Evolutionary conservation across 345 rosid species (phyloP).

Genomic region (Eucalyptus pauciflora): DNA sequence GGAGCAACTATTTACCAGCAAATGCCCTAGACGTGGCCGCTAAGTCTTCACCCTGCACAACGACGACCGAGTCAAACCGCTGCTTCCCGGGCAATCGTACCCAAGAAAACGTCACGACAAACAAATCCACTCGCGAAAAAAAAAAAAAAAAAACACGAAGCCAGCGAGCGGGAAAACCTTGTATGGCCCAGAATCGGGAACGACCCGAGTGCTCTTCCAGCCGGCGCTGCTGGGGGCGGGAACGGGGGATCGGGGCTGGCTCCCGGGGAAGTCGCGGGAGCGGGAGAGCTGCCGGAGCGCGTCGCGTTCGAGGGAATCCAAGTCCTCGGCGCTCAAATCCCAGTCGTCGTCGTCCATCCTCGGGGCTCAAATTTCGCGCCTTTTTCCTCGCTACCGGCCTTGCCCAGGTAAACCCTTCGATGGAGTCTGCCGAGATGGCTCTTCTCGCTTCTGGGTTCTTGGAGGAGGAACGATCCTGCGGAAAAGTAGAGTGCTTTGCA

Average conservation of each 20-base stretch:
- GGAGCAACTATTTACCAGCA: neutral
- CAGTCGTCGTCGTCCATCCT: constrained; percentile 55
- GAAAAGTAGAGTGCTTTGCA: neutral
- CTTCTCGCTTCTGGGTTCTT: neutral
- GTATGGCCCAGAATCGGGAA: neutral
- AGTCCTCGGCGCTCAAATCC: constrained; percentile 68
- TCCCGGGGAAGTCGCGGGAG: constrained; percentile 4
- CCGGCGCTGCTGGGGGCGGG: neutral
- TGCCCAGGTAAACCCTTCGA: neutral
- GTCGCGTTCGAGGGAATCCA: constrained; percentile 64
- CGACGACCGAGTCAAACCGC: neutral
- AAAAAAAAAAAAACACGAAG: neutral
- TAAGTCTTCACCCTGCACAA: neutral
- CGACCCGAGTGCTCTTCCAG: neutral
- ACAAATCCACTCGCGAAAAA: neutral
- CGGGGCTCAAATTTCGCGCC: neutral
- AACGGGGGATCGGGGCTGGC: constrained; percentile 5
- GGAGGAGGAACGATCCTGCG: neutral
- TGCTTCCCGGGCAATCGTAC: neutral
- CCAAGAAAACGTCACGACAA: neutral
- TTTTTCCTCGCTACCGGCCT: neutral
- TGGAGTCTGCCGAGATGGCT: neutral
- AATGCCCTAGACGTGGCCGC: neutral
- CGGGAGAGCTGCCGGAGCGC: constrained; percentile 56
- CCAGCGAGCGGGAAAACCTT: neutral